Conservation (phyloP, 805 yeast species). For the Komagataella pseudopastoris region DNA sequence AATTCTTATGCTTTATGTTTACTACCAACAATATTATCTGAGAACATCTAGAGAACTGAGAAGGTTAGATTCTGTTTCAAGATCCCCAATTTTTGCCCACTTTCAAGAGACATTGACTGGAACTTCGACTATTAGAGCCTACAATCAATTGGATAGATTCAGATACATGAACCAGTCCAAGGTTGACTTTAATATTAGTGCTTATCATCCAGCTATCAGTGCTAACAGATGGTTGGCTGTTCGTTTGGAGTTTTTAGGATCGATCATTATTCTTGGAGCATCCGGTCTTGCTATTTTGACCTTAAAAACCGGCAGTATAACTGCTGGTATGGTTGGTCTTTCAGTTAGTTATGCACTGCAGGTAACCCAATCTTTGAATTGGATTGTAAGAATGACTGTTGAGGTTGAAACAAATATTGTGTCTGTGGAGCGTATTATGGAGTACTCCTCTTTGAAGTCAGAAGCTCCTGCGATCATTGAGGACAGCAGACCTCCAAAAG, state of each 20-base stretch:
- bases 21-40: slow-evolving; percentile 66
- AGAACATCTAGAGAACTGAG: slow-evolving; percentile 72
- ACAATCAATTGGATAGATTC: slow-evolving; percentile 52
- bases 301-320: slow-evolving; percentile 48
- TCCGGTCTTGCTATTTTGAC: slow-evolving; percentile 71
- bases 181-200: slow-evolving; percentile 80
- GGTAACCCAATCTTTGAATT: slow-evolving; percentile 84
- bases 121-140: slow-evolving; percentile 64
- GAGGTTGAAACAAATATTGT: slow-evolving; percentile 97
- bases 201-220: slow-evolving; percentile 82
- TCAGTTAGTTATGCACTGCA: slow-evolving; percentile 89
- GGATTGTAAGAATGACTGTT: slow-evolving; percentile 98
- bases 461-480: slow-evolving; percentile 62
- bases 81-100: slow-evolving; percentile 74
- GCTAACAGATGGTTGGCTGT: slow-evolving; percentile 98
- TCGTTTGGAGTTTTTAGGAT: slow-evolving; percentile 82
- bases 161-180: slow-evolving; percentile 49
- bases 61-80: slow-evolving; percentile 67
- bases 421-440: slow-evolving; percentile 55
- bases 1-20: slow-evolving; percentile 46
- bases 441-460: slow-evolving; percentile 35
- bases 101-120: slow-evolving; percentile 76
- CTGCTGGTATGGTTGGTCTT: slow-evolving; percentile 90
- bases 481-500: slow-evolving; percentile 39
- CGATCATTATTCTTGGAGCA: slow-evolving; percentile 75